Base-by-base conservation (phyloP, 306 rosid genomes). In the Fragaria vesca region DNA sequence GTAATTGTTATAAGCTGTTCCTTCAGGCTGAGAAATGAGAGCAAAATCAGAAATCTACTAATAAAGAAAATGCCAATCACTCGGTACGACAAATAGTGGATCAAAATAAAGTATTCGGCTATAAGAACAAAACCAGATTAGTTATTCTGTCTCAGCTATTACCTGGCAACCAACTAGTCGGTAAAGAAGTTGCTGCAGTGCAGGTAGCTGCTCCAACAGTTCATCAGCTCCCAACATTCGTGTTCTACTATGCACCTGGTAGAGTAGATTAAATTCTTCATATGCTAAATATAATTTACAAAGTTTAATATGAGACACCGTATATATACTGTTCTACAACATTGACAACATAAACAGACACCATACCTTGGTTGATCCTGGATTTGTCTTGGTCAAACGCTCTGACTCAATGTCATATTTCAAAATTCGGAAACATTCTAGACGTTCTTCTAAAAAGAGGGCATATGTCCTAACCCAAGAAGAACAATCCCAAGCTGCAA, bases 401-500 rank as follows among this genome's bases (percentile, higher is more conserved):
- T 92, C 98, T 1, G 87, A 70, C 81, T 95, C 97, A 5, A 92
- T 89, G 78, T 95, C 98, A 79, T 91, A 91, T 77, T 78, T 87
- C 82, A 95, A 89, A 83, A 87, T 71, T 81, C 93, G 82, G 71
- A 77, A 92, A 75, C 96, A 90, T 84, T 94, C 97, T 52, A 94
- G 86, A 61, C 96, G 82, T 85, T 95, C 98, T 82, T 92, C 97
- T 69, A 95, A 78, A 85, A 87, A 95, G 61, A 87, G 80, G 32
- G 97, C 97, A 79, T 95, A 95, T 57, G 90, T 87, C 80, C 98
- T 77, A 71, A 91, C 88, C 97, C 97, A 95, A 66, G 97, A 91
- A 57, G 98, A 95, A 79, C 98, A 95, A 69, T 91, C 97, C 98
- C 98, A 95, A 78, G 98, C 98, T 95, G 91, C 89, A 85, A 69